Evolutionary conservation across 2,329 filamentous ascomycete species (phyloP).

Genomic region (Pseudocercospora crystallina): DNA sequence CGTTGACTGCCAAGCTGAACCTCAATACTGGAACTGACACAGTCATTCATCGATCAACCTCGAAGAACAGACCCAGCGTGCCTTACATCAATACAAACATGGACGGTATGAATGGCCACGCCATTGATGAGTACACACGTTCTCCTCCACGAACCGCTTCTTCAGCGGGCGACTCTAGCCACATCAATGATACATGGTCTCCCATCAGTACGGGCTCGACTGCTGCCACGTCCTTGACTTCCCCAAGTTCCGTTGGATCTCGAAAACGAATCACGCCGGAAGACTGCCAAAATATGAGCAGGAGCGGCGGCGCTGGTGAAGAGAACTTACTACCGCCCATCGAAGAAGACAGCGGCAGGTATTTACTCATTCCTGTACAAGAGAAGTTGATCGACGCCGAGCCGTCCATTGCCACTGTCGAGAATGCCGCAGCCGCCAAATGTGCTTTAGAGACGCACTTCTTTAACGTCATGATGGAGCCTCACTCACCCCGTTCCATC

Average conservation of each 20-base stretch:
- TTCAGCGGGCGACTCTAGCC: conserved; percentile 15
- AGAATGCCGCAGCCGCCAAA: conserved; percentile 77
- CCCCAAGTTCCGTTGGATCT: conserved; percentile 25
- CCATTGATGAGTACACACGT: conserved; percentile 15
- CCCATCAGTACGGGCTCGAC: conserved; percentile 35
- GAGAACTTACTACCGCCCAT: conserved; percentile 33
- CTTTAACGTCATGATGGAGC: conserved; percentile 62
- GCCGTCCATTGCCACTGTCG: conserved; percentile 62
- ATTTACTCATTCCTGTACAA: conserved; percentile 33
- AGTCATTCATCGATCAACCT: conserved; percentile 28
- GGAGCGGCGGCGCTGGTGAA: conserved; percentile 23
- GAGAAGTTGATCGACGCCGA: conserved; percentile 26
- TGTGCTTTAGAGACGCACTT: conserved; percentile 84
- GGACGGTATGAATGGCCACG: conserved; percentile 11
- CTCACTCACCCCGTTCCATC: conserved; percentile 57
- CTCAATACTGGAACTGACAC: conserved; percentile 23
- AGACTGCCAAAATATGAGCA: conserved; percentile 27
- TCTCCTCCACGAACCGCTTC: conserved; percentile 20
- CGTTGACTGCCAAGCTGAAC: conserved; percentile 25
- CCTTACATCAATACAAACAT: conserved; percentile 27
- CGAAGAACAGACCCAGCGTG: conserved; percentile 24
- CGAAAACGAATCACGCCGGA: conserved; percentile 29
- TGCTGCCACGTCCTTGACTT: conserved; percentile 32
- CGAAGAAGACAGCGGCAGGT: conserved; percentile 32
- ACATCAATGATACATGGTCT: conserved; percentile 25